phyloP scores from a whole-genome alignment of 371 early-diverging fungal species.

The Apophysomyces trapeziformis region DNA sequence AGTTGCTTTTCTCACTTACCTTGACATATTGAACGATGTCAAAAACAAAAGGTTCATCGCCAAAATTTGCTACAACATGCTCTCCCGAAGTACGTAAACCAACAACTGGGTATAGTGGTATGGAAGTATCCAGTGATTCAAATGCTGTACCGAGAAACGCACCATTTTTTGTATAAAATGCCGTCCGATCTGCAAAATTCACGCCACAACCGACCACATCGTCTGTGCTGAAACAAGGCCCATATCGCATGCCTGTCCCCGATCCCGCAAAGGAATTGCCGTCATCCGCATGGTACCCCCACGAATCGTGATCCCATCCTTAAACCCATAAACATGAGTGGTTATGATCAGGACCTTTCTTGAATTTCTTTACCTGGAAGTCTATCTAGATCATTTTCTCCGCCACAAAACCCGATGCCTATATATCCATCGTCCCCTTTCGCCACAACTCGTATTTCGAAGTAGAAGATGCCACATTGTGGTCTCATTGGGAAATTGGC shows the following conservation, averaged over 20 bases:
- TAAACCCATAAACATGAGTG: background rate
- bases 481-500: slow-evolving; percentile 83
- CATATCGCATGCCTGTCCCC: slow-evolving; percentile 82
- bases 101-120: slow-evolving; percentile 77
- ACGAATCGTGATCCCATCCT: slow-evolving; percentile 84
- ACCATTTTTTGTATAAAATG: slow-evolving; percentile 94
- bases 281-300: slow-evolving; percentile 94
- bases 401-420: slow-evolving; percentile 83
- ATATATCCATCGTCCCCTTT: slow-evolving; percentile 93
- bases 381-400: slow-evolving; percentile 59
- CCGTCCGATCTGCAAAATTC: slow-evolving; percentile 74
- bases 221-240: slow-evolving; percentile 88
- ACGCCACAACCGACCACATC: slow-evolving; percentile 93
- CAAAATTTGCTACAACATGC: slow-evolving; percentile 88
- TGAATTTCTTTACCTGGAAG: slow-evolving; percentile 70
- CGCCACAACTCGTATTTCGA: slow-evolving; percentile 78
- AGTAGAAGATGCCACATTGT: slow-evolving; percentile 89
- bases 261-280: slow-evolving; percentile 82
- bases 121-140: slow-evolving; percentile 33
- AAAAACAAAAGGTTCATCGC: slow-evolving; percentile 78
- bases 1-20: slow-evolving; percentile 31
- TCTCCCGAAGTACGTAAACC: slow-evolving; percentile 90
- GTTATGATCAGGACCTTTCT: background rate
- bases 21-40: slow-evolving; percentile 80
- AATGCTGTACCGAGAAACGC: slow-evolving; percentile 68